A percentile compares a stretch with the other conserved stretches of the same genome.
These are phyloP conservation scores for Penicillium polonicum DNA, from an alignment of 2,329 filamentous ascomycete genomes.

Conservation along the genomic window DNA sequence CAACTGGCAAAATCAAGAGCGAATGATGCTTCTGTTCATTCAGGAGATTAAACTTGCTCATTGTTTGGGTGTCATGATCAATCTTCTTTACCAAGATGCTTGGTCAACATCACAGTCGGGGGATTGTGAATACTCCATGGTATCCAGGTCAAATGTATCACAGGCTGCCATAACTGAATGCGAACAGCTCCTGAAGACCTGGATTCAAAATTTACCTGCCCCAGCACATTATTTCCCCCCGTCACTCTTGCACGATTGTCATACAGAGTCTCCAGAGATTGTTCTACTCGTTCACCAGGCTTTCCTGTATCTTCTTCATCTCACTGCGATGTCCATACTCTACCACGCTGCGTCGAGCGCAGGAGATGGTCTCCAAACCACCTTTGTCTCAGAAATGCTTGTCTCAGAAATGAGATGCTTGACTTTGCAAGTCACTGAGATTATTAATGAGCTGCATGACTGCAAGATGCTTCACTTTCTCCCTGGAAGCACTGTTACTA, in stretches of 20 bases:
- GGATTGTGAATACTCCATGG: neutral
- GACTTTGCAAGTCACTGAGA: slow-evolving; percentile 5
- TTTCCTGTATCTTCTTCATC: slow-evolving; percentile 12
- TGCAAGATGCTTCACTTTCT: slow-evolving; percentile 9
- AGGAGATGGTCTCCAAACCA: neutral
- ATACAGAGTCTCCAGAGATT: slow-evolving; percentile 2
- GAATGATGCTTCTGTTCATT: slow-evolving; percentile 10
- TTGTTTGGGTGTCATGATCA: slow-evolving; percentile 4
- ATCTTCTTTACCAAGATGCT: slow-evolving; percentile 4
- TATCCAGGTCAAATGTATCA: neutral
- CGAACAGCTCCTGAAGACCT: slow-evolving; percentile 5
- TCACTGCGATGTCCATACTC: slow-evolving; percentile 6
- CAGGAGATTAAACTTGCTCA: slow-evolving; percentile 8
- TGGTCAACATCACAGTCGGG: slow-evolving; percentile 2
- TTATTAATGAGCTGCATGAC: slow-evolving; percentile 7
- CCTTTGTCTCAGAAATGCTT: neutral
- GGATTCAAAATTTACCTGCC: slow-evolving; percentile 6
- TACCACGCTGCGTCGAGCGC: neutral
- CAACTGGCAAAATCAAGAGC: slow-evolving; percentile 11
- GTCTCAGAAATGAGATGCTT: slow-evolving; percentile 1
- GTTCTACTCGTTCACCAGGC: slow-evolving; percentile 9
- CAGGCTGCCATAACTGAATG: neutral
- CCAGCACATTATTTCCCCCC: slow-evolving; percentile 8
- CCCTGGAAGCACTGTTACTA: slow-evolving; percentile 5
- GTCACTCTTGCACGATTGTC: neutral